Evolutionary conservation across 352 stramenopile genomes (phyloP), one percentile per base, ranked within the genome.

Genomic region (Aphanomyces euteiches): DNA sequence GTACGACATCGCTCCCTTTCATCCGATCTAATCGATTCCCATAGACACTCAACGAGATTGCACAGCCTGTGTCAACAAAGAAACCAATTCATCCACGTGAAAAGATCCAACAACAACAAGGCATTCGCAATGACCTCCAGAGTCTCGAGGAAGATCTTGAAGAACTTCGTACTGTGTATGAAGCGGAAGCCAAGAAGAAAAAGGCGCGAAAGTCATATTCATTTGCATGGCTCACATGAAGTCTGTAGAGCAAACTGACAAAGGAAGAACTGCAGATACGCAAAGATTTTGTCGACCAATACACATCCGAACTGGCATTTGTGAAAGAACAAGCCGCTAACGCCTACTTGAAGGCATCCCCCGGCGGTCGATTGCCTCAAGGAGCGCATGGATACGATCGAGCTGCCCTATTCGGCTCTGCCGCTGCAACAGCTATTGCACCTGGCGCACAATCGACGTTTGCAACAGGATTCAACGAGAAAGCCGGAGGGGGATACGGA

Each of bases 161-260:
- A 50, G 85, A 92, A 69, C 81, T 92, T 56, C 84, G 79, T 60
- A 74, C 74, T 4, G 90, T 79, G 41, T 89, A 88, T 67, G 84
- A 92, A 56, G 76, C 81, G 21, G 85, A 92, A 67, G 73, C 77
- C 54, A 91, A 91, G 72, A 93, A 95, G 80, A 93, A 90, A 64
- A 93, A 91, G 77, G 86, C 28, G 28, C 28, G 28, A 28, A 28
- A 28, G 28, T 28, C 28, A 28, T 28, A 28, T 0, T 28, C 28
- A 28, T 28, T 28, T 28, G 28, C 28, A 28, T 28, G 28, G 28
- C 19, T 8, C 6, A 10, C 38, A 48, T 53, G 12, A n/a, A 36
- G 5, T 37, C n/a, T 47, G 8, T 56, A 92, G 85, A 90, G 77
- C 73, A 95, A 95, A 69, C 88, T 93, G 65, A 74, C 78, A 28